Evolutionary conservation across 352 stramenopile species (phyloP), one percentile per base, ranked within the genome.

Genomic region (Globisporangium echinulatum): DNA sequence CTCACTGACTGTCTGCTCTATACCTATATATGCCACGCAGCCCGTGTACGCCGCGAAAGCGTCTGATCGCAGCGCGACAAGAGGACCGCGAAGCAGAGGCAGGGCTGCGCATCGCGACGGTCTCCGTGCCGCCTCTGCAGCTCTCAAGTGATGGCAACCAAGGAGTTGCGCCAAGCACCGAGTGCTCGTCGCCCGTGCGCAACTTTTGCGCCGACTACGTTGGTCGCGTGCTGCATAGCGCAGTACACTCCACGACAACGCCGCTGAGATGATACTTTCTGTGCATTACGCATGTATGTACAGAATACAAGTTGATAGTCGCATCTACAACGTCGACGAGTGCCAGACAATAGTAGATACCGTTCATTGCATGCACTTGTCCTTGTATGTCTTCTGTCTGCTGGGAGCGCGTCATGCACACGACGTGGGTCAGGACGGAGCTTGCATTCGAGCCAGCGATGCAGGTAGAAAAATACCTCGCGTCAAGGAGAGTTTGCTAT

Each of bases 21-120:
- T 25, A 11, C 15, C 2, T 7, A 14, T 7, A 14, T 36, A 13
- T 47, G 33, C 40, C 38, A 46, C 57, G 25, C 54, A 90, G 78
- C 52, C 76, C 78, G 1, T 90, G 78, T 64, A 90, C 74, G 13
- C 78, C 78, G 11, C 70, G 74, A 33, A 88, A 88, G 71, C 80
- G 75, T 7, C 66, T 90, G 17, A 72, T 85, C 58, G 63, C 75
- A 19, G 80, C 78, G 19, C 69, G 76, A 49, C 65, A 75, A 59
- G 69, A 78, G 56, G 76, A 88, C 54, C 72, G 72, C 49, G 76
- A 88, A 53, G 79, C 62, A 14, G 76, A 88, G 53, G 79, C 62
- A 17, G 61, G 42, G 2, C 46, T 69, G 25, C 51, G 64, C 44
- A 54, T 57, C 37, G 15, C 39, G 13, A 37, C 44, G 25, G 39